These are phyloP conservation scores for Diaporthe longicolla DNA, from an alignment of 2,329 filamentous ascomycete genomes.

Conservation along the genomic window DNA sequence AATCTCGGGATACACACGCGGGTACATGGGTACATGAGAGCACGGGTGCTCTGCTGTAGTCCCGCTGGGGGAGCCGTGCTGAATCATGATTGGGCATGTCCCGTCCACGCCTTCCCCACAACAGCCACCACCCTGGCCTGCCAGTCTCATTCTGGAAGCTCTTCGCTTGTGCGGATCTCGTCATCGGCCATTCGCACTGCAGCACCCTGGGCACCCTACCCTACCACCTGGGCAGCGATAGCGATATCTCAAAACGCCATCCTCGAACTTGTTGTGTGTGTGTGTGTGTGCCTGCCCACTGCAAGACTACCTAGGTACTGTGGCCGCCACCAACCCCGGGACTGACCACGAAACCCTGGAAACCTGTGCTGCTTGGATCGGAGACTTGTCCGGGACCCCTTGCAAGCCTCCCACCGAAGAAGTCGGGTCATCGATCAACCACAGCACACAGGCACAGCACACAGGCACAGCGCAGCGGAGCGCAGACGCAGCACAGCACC, in stretches of 20 bases:
- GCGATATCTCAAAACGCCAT: not conserved
- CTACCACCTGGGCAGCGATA: no score
- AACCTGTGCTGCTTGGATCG: not conserved
- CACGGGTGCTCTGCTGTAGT: not conserved
- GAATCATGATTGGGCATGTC: not conserved
- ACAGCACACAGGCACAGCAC: not conserved
- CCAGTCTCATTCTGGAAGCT: constrained; percentile 19
- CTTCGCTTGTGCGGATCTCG: constrained; percentile 1
- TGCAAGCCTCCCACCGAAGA: not conserved
- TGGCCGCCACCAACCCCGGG: no score
- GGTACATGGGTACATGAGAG: not conserved
- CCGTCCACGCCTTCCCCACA: not conserved
- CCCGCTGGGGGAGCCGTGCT: not conserved
- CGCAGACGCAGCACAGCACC: not conserved
- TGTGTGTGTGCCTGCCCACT: not conserved
- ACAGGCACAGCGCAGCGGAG: not conserved
- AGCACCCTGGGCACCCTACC: not conserved
- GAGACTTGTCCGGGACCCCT: not conserved
- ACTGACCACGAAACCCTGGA: not conserved
- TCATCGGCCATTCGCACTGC: constrained; percentile 20
- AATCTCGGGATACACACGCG: constrained; percentile 2
- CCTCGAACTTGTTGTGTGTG: not conserved
- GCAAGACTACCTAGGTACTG: not conserved
- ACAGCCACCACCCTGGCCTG: constrained; percentile 21
- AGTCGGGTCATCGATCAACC: not conserved